Base-by-base conservation (phyloP, 805 yeast genomes). In the Pichia sporocuriosa region DNA sequence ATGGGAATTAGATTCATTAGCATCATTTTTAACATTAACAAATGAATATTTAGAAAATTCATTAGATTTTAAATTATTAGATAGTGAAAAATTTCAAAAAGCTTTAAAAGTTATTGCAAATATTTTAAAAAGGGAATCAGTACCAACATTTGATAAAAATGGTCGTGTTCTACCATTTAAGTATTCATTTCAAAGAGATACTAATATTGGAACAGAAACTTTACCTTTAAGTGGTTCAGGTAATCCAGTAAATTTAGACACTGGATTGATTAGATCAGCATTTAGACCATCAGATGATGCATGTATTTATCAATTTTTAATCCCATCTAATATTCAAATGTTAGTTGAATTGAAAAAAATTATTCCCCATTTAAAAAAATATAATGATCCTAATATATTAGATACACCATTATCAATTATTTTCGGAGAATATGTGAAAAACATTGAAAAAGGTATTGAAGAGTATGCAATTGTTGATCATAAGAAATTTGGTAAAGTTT, bases 271-370 rank as follows among this genome's bases (percentile, higher is more conserved):
- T n/a, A 67, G 94, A 37, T 80, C 89, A 5, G 89, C 94, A 0
- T 86, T 86, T 57, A 65, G 96, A 51, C 96, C 96, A 8, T 81
- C 90, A 16, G 96, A 86, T 58, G 96, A 86, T 61, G 86, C 94
- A 1, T 77, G 87, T 31, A 75, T 79, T n/a, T 72, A 72, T 46
- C 95, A 84, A 58, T 77, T 81, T 44, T 83, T 87, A 57, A 74
- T 88, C 33, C 96, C 96, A 1, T 95, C 87, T 2, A 87, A 87
- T 56, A 86, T 88, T 1, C 88, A 82, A 50, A 64, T 83, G 67
- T 60, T 77, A 23, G 77, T 77, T 1, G 93, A 86, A 55, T 63
- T 86, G 26, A 55, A 53, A n/a, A 67, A 63, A 20, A 13, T 58
- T 4, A 52, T 63, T 4, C 52, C 57, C 6, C 43, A 55, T 4